Percentiles rank a stretch among this genome's conserved stretches.
These are phyloP conservation scores for Agrostemma githago DNA, from an alignment of 148 eudicot species.

Conservation along the genomic window DNA sequence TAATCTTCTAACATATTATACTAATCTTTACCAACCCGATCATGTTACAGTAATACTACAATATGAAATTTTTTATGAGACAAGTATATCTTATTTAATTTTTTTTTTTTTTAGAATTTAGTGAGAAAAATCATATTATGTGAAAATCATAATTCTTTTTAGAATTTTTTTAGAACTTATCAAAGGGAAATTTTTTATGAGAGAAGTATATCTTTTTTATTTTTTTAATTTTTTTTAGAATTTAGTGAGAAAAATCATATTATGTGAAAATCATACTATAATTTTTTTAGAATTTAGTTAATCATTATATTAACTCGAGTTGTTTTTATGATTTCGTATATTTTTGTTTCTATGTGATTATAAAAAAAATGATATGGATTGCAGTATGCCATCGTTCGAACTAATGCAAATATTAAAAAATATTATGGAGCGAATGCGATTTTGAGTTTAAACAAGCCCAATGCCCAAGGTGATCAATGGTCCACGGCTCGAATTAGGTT, in stretches of 20 bases:
- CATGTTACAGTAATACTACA: too few species aligned
- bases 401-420: neutral
- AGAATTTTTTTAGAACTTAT: too few species aligned
- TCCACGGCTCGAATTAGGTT: slow-evolving; percentile 6
- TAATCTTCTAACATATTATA: too few species aligned
- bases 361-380: neutral
- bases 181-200: too few species aligned
- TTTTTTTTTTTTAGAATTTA: neutral
- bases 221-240: neutral
- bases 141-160: too few species aligned
- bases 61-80: too few species aligned
- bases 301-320: neutral
- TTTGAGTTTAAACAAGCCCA: neutral
- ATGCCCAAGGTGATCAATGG: slow-evolving; percentile 2
- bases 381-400: slow-evolving; percentile 7
- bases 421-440: neutral
- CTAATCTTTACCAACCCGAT: too few species aligned
- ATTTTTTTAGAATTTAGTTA: too few species aligned
- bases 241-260: too few species aligned
- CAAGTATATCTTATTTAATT: neutral
- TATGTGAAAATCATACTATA: too few species aligned
- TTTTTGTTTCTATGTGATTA: neutral
- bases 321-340: neutral
- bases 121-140: too few species aligned
- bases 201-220: neutral